phyloP scores from a whole-genome alignment of 805 yeast genomes.

The Candida lessepsii region DNA sequence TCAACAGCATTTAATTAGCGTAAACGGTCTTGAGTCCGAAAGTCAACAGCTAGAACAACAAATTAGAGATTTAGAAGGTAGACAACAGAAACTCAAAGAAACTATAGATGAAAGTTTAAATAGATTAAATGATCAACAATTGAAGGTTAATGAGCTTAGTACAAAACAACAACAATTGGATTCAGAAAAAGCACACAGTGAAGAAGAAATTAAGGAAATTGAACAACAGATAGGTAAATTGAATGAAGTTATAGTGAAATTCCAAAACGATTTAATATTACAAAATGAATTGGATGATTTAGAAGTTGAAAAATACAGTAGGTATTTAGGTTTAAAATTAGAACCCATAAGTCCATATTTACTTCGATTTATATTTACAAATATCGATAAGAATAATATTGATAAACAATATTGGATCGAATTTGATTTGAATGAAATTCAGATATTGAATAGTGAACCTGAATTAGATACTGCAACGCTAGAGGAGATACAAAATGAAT shows the following conservation, averaged over 20 bases:
- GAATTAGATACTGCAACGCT: constrained; percentile 22
- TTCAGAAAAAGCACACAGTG: constrained; percentile 15
- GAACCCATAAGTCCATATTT: constrained; percentile 49
- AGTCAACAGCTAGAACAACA: constrained; percentile 29
- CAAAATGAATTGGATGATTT: constrained; percentile 51
- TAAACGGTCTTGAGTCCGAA: constrained; percentile 31
- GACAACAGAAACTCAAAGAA: constrained; percentile 26
- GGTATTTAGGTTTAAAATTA: constrained; percentile 53
- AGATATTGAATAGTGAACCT: constrained; percentile 40
- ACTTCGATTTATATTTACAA: constrained; percentile 48
- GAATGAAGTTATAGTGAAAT: constrained; percentile 20
- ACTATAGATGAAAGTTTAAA: constrained; percentile 26
- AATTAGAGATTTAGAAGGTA: constrained; percentile 26
- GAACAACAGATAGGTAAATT: constrained; percentile 16
- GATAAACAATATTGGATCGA: constrained; percentile 43
- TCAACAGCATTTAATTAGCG: constrained; percentile 29
- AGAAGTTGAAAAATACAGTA: constrained; percentile 52
- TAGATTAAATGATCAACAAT: constrained; percentile 28
- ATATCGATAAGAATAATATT: constrained; percentile 45
- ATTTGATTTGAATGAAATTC: constrained; percentile 45
- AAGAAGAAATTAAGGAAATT: constrained; percentile 24
- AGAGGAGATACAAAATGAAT: constrained; percentile 20
- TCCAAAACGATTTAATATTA: constrained; percentile 32
- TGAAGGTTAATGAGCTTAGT: constrained; percentile 33
- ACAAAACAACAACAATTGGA: constrained; percentile 34